A percentile compares a stretch with the other conserved stretches of the same genome.
These are phyloP conservation scores for Claviceps arundinis DNA, from an alignment of 2,329 filamentous ascomycete genomes.

Conservation along the genomic window DNA sequence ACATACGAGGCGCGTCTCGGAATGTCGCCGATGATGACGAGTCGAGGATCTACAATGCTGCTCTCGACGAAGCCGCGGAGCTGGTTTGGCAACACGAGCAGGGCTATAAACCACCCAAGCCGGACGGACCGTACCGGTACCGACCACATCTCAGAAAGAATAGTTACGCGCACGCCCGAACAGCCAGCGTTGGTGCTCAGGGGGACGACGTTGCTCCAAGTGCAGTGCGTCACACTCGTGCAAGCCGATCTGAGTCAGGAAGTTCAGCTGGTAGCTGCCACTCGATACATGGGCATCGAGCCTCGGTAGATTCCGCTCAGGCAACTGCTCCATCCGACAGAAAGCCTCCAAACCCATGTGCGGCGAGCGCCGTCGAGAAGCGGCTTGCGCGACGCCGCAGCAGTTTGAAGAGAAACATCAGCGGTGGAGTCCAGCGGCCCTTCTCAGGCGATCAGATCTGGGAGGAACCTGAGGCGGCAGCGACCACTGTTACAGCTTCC, in stretches of 20 bases:
- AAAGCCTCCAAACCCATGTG: conserved; percentile 25
- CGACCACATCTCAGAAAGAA: conserved; percentile 55
- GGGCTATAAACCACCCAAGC: conserved; percentile 29
- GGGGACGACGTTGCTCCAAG: conserved; percentile 25
- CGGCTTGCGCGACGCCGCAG: conserved; percentile 42
- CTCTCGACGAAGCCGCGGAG: conserved; percentile 65
- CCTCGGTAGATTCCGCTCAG: conserved; percentile 13
- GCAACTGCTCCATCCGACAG: conserved; percentile 9
- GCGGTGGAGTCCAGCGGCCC: conserved; percentile 50
- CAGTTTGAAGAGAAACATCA: conserved; percentile 56
- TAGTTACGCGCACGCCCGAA: conserved; percentile 55
- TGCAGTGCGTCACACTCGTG: conserved; percentile 30
- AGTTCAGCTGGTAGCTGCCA: conserved; percentile 38
- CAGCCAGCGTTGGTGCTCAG: conserved; percentile 42
- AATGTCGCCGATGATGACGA: conserved; percentile 33
- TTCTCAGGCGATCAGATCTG: conserved; percentile 75
- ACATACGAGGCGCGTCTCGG: conserved; percentile 31
- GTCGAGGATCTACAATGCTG: conserved; percentile 54
- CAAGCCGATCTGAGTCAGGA: conserved; percentile 34
- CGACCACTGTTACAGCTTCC: conserved; percentile 1
- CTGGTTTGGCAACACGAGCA: conserved; percentile 67
- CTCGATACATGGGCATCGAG: conserved; percentile 19
- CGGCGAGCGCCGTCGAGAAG: conserved; percentile 19
- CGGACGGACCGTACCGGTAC: conserved; percentile 53
- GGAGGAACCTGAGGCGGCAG: conserved; percentile 58